Base-by-base conservation (phyloP, 2,329 filamentous ascomycete genomes). In the Ascochyta fabae region DNA sequence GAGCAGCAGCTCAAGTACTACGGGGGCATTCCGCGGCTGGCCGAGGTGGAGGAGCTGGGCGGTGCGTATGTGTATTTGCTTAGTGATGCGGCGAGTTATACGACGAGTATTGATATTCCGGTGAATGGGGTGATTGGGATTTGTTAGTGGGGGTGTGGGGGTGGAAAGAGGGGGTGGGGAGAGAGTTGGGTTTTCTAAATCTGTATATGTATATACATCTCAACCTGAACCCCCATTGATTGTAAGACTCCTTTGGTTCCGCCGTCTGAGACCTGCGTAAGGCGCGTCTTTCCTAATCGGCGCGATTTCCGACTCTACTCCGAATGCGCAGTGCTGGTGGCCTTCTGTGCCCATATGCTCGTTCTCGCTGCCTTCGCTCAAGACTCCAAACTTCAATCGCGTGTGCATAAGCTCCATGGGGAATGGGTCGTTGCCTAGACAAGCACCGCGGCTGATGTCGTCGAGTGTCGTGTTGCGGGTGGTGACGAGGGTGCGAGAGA, bases 41-140 rank as follows among this genome's bases (percentile, higher is more conserved):
- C 83, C 0, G 77, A 81, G 43, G 79, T 81, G 0, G 77, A 82
- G 59, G 83, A 86, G 68, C 70, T 86, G 2, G 82, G 82, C 2
- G 82, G 83, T 13, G 83, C 83, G 0, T 85, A 85, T 60, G 81
- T 85, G 4, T 85, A 85, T 59, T 66, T 85, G 52, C 66, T 85
- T n/a, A 81, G 77, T 52, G 83, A 85, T 53, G 77, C 78, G 8
- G 79, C 80, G n/a, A 78, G 72, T 31, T 82, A 82, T 62, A 83
- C 80, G 4, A 82, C 80, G 1, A 77, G 75, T 42, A 82, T 82
- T 41, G 80, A 83, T 59, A 82, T 83, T 34, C 80, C 79, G 0
- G 77, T 81, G 0, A 72, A 72, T n/a, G 68, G 68, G 0, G 69
- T 70, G 13, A 71, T 71, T 45, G 67, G 69, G 3, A 70, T 71